Evolutionary conservation across 2,329 filamentous ascomycete genomes (phyloP), one percentile per base, ranked within the genome.

Genomic region (Ceratocystiopsis minuta): DNA sequence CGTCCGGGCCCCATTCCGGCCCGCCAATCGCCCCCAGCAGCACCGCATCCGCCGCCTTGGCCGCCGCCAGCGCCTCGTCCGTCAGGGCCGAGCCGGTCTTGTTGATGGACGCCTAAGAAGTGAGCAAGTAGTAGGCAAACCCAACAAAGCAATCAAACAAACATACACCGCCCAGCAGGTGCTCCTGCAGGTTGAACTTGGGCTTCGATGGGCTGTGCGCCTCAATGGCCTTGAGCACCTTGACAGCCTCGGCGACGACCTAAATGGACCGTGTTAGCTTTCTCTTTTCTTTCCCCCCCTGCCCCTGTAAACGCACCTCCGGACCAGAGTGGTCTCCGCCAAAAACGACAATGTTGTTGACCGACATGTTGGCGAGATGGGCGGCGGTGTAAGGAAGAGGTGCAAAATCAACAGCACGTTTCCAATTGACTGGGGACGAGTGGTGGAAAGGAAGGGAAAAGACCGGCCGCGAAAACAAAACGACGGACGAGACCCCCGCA

Each of bases 1-100:
- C 64, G 51, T 83, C 84, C 31, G 85, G 90, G 47, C 87, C 87
- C 85, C 87, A 96, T 84, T 95, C 61, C 14, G 90, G 88, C n/a
- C 88, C 88, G 52, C 88, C 88, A 55, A 96, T 92, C 52, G 88
- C 85, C 51, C 87, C 88, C 42, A 96, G 77, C 45, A 96, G 77
- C 46, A 96, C 80, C 34, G 87, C 88, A 60, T 94, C 81, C 49
- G 87, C 86, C 40, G 71, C 67, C 61, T 92, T 87, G 51, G 85
- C 86, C 33, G 85, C 86, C 14, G 65, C 65, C 52, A 96, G 80
- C 47, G 86, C 84, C 54, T 80, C 75, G 52, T 90, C 78, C 41
- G 86, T 93, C 47, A 96, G 67, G 28, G 88, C 78, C 28, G 65
- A 71, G 52, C 84, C 83, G 55, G 76, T 75, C 16, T 76, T 77